A percentile compares a stretch with the other conserved stretches of the same genome.
Conservation (phyloP, 768 basidiomycete species). For the Porphyrellus cyaneotinctus region DNA sequence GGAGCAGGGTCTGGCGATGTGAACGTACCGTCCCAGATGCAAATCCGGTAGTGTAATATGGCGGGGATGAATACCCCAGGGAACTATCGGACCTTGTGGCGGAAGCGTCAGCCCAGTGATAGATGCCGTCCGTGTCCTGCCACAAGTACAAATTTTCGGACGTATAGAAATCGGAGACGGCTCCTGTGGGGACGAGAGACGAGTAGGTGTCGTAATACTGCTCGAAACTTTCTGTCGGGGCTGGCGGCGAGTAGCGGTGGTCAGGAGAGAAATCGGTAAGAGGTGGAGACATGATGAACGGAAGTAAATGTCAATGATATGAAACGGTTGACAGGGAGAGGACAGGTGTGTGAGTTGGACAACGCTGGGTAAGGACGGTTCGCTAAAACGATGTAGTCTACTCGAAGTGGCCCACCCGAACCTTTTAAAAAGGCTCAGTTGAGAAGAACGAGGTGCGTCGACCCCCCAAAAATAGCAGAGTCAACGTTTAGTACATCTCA, state of each 20-base stretch:
- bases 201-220: slow-evolving; percentile 22
- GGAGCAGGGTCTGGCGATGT: neutral
- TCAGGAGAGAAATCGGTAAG: slow-evolving; percentile 20
- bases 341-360: slow-evolving; percentile 12
- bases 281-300: slow-evolving; percentile 23
- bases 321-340: slow-evolving; percentile 19
- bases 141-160: slow-evolving; percentile 28
- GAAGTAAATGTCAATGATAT: slow-evolving; percentile 21
- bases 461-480: slow-evolving; percentile 21
- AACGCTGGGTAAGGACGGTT: neutral
- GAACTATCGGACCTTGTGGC: slow-evolving; percentile 23
- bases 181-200: slow-evolving; percentile 13
- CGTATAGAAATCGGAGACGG: slow-evolving; percentile 21
- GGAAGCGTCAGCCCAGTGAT: slow-evolving; percentile 28
- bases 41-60: slow-evolving; percentile 13
- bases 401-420: slow-evolving; percentile 3
- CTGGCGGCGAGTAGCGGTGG: slow-evolving; percentile 12
- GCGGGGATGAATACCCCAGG: slow-evolving; percentile 16
- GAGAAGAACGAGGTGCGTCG: slow-evolving; percentile 24
- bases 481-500: slow-evolving; percentile 17
- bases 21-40: slow-evolving; percentile 21
- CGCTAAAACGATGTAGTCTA: slow-evolving; percentile 23
- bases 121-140: slow-evolving; percentile 27
- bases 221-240: slow-evolving; percentile 15
- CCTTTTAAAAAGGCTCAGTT: slow-evolving; percentile 22